Conservation (phyloP, 2,329 filamentous ascomycete genomes). For the Exophiala aquamarina region DNA sequence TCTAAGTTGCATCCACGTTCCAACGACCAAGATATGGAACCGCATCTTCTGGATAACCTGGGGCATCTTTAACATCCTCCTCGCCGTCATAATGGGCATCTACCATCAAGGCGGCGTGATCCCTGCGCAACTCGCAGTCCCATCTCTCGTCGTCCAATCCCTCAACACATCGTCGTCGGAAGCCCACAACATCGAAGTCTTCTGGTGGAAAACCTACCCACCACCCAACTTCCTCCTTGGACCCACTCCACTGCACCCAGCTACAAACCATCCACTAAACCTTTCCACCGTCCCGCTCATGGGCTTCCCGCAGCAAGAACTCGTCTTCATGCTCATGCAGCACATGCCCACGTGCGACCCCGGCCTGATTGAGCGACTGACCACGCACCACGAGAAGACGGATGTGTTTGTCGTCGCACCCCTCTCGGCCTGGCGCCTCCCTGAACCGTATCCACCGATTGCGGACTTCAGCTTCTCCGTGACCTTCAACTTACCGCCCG, state of each 20-base stretch:
- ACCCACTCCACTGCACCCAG: constrained; percentile 28
- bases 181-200: constrained; percentile 36
- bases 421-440: constrained; percentile 36
- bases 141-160: constrained; percentile 25
- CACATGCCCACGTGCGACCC: constrained; percentile 29
- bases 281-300: constrained; percentile 49
- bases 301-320: constrained; percentile 44
- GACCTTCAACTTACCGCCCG: constrained; percentile 18
- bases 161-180: constrained; percentile 25
- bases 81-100: constrained; percentile 52
- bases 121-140: constrained; percentile 49
- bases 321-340: constrained; percentile 41
- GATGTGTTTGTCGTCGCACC: constrained; percentile 47
- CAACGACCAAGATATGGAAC: constrained; percentile 30
- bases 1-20: constrained; percentile 47
- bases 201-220: constrained; percentile 58
- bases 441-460: constrained; percentile 14
- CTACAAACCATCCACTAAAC: constrained; percentile 28
- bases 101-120: constrained; percentile 56
- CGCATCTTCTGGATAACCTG: constrained; percentile 45
- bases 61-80: constrained; percentile 49
- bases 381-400: constrained; percentile 23
- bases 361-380: constrained; percentile 20
- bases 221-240: constrained; percentile 54
- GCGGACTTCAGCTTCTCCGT: constrained; percentile 26